A percentile compares a stretch with the other conserved stretches of the same genome.
phyloP scores from a whole-genome alignment of 352 stramenopile genomes.

The Phytophthora pisi region DNA sequence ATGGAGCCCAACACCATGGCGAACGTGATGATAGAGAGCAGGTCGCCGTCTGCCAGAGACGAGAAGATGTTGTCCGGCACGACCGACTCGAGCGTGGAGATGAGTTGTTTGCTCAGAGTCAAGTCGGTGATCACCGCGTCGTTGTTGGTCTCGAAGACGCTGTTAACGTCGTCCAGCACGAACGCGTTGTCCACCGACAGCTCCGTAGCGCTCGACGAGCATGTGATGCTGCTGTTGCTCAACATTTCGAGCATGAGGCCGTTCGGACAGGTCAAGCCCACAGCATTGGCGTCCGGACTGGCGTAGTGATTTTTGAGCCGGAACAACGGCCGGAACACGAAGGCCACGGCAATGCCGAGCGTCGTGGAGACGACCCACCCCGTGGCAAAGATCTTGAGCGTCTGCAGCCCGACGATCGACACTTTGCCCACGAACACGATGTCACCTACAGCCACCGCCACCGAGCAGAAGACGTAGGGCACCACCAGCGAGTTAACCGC shows the following conservation, averaged over 20 bases:
- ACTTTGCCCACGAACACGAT: constrained; percentile 81
- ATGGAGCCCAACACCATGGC: constrained; percentile 69
- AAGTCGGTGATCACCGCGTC: constrained; percentile 46
- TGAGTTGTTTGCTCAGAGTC: constrained; percentile 64
- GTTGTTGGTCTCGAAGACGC: constrained; percentile 53
- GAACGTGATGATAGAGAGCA: constrained; percentile 74
- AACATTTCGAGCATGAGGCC: constrained; percentile 38
- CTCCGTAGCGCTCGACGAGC: constrained; percentile 27
- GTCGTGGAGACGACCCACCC: constrained; percentile 57
- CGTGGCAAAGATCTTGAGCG: constrained; percentile 61
- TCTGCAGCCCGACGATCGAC: constrained; percentile 69
- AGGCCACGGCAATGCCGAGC: constrained; percentile 59
- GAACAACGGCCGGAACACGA: constrained; percentile 69
- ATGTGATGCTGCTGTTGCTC: constrained; percentile 38
- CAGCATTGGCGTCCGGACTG: constrained; percentile 34
- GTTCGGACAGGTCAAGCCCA: constrained; percentile 63
- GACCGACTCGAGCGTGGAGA: constrained; percentile 59
- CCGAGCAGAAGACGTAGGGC: constrained; percentile 82
- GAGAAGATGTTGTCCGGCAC: constrained; percentile 73
- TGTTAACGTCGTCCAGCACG: constrained; percentile 53
- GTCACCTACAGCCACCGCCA: constrained; percentile 76
- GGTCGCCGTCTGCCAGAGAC: constrained; percentile 49
- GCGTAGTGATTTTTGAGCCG: constrained; percentile 28
- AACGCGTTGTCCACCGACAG: constrained; percentile 42
- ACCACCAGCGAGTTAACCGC: constrained; percentile 81